These are phyloP conservation scores for Melanomma pulvis-pyrius DNA, from an alignment of 495 filamentous ascomycete genomes.

Conservation along the genomic window DNA sequence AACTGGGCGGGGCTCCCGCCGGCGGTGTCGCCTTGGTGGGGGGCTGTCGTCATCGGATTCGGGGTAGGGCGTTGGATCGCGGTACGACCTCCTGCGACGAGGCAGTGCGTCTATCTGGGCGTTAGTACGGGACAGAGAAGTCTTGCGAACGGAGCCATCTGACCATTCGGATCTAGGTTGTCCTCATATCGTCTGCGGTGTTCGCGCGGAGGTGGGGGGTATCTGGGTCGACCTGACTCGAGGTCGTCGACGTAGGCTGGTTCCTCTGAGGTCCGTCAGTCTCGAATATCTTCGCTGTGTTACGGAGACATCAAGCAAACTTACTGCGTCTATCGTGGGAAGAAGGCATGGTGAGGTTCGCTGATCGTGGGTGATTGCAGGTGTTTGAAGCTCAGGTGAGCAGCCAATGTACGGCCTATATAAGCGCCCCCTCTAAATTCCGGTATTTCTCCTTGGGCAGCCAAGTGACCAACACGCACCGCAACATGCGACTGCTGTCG, in stretches of 20 bases:
- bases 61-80: neutral
- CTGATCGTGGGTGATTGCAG: neutral
- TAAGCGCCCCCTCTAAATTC: neutral
- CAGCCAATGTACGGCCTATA: neutral
- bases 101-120: neutral
- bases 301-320: neutral
- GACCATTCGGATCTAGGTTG: neutral
- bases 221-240: neutral
- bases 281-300: neutral
- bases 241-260: constrained; percentile 7
- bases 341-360: neutral
- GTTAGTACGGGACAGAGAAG: neutral
- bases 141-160: neutral
- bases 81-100: neutral
- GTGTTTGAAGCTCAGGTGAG: neutral
- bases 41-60: neutral
- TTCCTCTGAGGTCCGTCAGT: neutral
- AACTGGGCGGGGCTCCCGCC: neutral
- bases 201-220: constrained; percentile 1
- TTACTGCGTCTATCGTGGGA: neutral
- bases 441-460: neutral
- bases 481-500: neutral
- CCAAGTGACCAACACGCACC: neutral
- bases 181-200: constrained; percentile 1
- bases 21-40: neutral